phyloP scores from a whole-genome alignment of 371 early-diverging fungal species.

The Apophysomyces sp. region DNA sequence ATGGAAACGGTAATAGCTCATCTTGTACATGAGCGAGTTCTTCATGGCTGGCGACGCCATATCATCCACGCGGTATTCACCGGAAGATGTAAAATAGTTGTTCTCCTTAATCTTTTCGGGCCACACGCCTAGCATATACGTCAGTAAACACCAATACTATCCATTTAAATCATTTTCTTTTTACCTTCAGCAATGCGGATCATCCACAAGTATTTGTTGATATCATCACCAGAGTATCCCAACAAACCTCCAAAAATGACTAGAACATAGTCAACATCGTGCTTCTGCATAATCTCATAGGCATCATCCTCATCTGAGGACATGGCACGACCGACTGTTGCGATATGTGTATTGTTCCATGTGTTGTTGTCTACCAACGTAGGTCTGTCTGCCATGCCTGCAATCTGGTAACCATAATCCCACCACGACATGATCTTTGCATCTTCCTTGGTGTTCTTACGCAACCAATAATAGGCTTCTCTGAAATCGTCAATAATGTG shows the following conservation, averaged over 20 bases:
- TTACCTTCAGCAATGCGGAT: conserved; percentile 92
- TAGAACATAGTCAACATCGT: conserved; percentile 96
- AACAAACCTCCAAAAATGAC: conserved; percentile 95
- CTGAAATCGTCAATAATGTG: conserved; percentile 99
- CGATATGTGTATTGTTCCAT: conserved; percentile 99
- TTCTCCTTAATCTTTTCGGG: conserved; percentile 90
- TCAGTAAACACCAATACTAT: neutral
- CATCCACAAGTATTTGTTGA: conserved; percentile 99
- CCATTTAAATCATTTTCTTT: neutral
- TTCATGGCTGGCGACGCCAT: conserved; percentile 88
- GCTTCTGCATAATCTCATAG: conserved; percentile 86
- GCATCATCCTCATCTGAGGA: conserved; percentile 88
- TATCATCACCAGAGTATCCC: conserved; percentile 98
- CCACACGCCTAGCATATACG: conserved; percentile 67
- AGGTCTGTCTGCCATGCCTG: conserved; percentile 97
- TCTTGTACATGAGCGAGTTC: conserved; percentile 94
- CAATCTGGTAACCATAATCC: conserved; percentile 99
- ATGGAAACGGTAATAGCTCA: conserved; percentile 92
- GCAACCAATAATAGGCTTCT: conserved; percentile 99
- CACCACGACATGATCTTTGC: conserved; percentile 99
- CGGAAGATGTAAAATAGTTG: conserved; percentile 83
- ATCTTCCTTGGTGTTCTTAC: conserved; percentile 91
- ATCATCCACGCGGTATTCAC: conserved; percentile 94
- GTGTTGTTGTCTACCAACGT: conserved; percentile 99
- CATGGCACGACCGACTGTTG: conserved; percentile 97